phyloP scores from a whole-genome alignment of 345 rosid species.

The Noccaea caerulescens region DNA sequence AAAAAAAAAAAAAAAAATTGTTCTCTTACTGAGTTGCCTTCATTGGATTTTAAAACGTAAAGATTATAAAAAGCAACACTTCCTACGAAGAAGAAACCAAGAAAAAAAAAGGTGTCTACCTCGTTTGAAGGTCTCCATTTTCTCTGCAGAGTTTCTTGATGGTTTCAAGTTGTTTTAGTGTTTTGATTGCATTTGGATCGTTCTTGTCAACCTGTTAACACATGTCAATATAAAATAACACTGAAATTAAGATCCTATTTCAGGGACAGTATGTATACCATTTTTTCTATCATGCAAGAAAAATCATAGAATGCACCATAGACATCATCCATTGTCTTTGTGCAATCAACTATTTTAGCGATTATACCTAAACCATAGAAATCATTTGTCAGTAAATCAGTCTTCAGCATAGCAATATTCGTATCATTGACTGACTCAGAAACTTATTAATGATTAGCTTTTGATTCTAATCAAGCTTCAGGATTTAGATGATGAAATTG shows the following conservation, averaged over 20 bases:
- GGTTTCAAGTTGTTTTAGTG: conserved; percentile 62
- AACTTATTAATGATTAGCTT: neutral
- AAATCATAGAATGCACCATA: conserved; percentile 79
- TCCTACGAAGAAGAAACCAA: conserved; percentile 3
- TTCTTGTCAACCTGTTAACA: conserved; percentile 57
- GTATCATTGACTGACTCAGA: neutral
- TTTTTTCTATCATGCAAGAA: conserved; percentile 61
- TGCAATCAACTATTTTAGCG: conserved; percentile 73
- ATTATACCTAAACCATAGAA: conserved; percentile 60
- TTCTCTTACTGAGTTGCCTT: too few relatives aligned
- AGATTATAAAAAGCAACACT: too few relatives aligned
- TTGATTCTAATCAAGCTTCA: too few relatives aligned
- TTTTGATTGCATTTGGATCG: conserved; percentile 71
- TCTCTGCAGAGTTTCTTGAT: conserved; percentile 63
- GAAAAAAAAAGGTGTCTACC: conserved; percentile 41
- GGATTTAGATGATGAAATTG: neutral
- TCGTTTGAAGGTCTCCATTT: conserved; percentile 57
- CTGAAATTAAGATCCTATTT: neutral
- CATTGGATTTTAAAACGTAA: too few relatives aligned
- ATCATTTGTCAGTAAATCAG: neutral
- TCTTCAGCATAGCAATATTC: neutral
- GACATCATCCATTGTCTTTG: conserved; percentile 79
- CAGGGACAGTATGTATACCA: conserved; percentile 51
- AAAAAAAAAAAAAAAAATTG: too few relatives aligned
- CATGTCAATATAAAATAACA: neutral